Evolutionary conservation across 2,329 filamentous ascomycete species (phyloP).

Genomic region (Thielaviopsis musarum): DNA sequence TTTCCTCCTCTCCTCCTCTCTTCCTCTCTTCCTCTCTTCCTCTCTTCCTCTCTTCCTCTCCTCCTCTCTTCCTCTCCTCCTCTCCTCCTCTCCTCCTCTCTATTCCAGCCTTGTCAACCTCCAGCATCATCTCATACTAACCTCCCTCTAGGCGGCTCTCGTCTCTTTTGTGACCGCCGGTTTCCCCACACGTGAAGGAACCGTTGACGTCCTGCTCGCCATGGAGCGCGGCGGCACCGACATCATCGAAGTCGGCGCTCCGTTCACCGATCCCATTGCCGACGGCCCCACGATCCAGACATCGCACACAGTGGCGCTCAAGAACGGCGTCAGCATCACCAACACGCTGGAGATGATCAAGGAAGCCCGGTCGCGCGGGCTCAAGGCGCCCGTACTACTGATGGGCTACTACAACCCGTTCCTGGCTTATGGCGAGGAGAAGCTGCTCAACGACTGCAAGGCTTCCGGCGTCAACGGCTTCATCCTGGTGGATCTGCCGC

Average conservation of each 20-base stretch:
- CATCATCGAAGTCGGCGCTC: slow-evolving; percentile 86
- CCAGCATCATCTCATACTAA: neutral
- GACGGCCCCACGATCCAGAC: slow-evolving; percentile 96
- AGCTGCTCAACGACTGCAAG: slow-evolving; percentile 67
- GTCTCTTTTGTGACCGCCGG: slow-evolving; percentile 95
- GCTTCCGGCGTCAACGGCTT: slow-evolving; percentile 84
- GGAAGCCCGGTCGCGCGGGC: slow-evolving; percentile 57
- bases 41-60: neutral
- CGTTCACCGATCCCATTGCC: slow-evolving; percentile 95
- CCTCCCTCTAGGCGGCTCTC: slow-evolving; percentile 49
- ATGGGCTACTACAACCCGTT: slow-evolving; percentile 99
- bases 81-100: neutral
- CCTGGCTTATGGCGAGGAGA: slow-evolving; percentile 84
- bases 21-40: too few species aligned
- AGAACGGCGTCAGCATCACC: slow-evolving; percentile 73
- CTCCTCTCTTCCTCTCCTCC: neutral
- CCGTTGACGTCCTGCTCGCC: slow-evolving; percentile 66
- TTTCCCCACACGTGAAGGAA: slow-evolving; percentile 68
- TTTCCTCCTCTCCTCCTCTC: neutral
- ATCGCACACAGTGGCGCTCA: slow-evolving; percentile 76
- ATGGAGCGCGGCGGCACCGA: slow-evolving; percentile 92
- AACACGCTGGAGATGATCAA: slow-evolving; percentile 71
- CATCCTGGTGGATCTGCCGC: slow-evolving; percentile 88
- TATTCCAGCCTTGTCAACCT: neutral
- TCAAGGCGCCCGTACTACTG: slow-evolving; percentile 69